phyloP scores from a whole-genome alignment of 148 eudicot genomes.

The Nepenthes mirabilis region DNA sequence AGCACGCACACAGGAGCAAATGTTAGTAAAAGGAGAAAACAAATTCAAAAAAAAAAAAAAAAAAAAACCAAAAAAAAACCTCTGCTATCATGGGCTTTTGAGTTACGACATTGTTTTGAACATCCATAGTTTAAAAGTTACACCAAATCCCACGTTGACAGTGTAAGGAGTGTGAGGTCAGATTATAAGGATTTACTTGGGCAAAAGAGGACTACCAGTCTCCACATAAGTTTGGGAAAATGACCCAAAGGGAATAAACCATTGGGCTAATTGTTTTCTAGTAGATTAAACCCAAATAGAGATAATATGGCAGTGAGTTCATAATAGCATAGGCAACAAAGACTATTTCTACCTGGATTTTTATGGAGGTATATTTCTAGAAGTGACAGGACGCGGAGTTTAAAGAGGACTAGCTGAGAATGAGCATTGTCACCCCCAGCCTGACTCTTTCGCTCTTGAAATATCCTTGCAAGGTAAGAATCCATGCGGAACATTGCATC shows the following conservation, averaged over 20 bases:
- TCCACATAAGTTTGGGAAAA: no score
- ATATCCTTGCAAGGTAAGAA: slow-evolving; percentile 48
- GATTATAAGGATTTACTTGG: background rate
- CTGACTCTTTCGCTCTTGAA: slow-evolving; percentile 67
- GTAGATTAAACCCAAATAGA: no score
- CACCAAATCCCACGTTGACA: no score
- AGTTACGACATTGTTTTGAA: no score
- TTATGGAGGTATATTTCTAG: slow-evolving; percentile 82
- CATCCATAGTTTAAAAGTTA: no score
- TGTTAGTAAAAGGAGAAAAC: background rate
- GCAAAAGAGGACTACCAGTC: background rate
- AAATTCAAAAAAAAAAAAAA: background rate
- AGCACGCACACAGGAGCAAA: slow-evolving; percentile 1
- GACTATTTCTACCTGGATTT: slow-evolving; percentile 52
- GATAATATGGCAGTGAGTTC: no score
- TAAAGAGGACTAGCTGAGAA: slow-evolving; percentile 84
- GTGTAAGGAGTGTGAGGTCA: background rate
- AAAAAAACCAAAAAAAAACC: background rate
- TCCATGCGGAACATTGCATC: slow-evolving; percentile 99
- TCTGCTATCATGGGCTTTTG: no score
- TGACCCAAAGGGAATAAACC: no score
- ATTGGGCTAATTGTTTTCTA: no score
- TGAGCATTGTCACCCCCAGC: slow-evolving; percentile 81
- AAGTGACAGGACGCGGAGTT: slow-evolving; percentile 90
- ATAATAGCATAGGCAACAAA: no score